Conservation (phyloP, 495 filamentous ascomycete genomes). For the Jackrogersella minutella region DNA sequence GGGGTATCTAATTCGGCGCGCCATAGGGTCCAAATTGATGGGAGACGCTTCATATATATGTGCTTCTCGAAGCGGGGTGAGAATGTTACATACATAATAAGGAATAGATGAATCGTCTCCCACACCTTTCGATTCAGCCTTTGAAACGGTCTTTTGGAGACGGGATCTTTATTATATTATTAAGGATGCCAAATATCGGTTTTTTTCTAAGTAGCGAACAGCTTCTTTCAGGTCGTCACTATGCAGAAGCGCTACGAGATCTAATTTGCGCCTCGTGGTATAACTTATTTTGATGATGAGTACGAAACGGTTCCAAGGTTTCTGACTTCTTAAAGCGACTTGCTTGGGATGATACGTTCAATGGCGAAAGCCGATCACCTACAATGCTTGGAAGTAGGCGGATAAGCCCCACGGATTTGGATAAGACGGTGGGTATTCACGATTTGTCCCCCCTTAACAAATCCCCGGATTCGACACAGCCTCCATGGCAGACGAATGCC, state of each 20-base stretch:
- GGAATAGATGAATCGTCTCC: constrained; percentile 34
- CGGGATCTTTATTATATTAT: constrained; percentile 13
- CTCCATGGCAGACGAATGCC: not conserved
- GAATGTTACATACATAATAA: constrained; percentile 33
- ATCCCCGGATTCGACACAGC: not conserved
- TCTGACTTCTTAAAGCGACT: too few species aligned
- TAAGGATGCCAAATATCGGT: constrained; percentile 2
- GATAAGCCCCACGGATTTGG: constrained; percentile 35
- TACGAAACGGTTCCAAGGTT: constrained; percentile 14
- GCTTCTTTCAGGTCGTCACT: constrained; percentile 14
- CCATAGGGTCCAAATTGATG: constrained; percentile 29
- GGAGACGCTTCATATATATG: constrained; percentile 39
- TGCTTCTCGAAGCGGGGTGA: constrained; percentile 34
- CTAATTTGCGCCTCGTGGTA: constrained; percentile 21
- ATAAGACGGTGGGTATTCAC: constrained; percentile 7
- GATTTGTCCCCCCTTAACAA: constrained; percentile 29
- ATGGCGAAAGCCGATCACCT: constrained; percentile 24
- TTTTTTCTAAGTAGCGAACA: not conserved
- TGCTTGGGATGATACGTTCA: constrained; percentile 22
- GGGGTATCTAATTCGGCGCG: constrained; percentile 29
- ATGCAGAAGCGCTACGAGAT: constrained; percentile 18
- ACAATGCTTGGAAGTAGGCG: constrained; percentile 3
- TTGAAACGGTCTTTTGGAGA: constrained; percentile 19
- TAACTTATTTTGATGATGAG: constrained; percentile 20
- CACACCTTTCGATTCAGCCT: constrained; percentile 33